Conservation (phyloP, 2,329 filamentous ascomycete species). For the Teratosphaeria zuluensis region DNA sequence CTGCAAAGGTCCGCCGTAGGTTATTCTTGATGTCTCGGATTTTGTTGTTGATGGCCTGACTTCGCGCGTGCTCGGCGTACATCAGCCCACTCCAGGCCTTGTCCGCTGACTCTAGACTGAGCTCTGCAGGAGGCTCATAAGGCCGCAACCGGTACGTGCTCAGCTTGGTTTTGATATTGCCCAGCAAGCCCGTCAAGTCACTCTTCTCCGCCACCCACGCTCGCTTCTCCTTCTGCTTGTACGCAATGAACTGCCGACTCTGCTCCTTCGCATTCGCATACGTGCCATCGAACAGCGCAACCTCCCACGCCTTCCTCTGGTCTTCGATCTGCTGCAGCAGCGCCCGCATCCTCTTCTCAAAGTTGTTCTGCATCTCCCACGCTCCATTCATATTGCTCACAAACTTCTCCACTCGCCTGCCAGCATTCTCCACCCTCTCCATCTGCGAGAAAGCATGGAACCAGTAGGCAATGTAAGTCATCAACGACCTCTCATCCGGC, state of each 20-base stretch:
- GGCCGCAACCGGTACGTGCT: slow-evolving; percentile 86
- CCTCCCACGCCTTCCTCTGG: slow-evolving; percentile 68
- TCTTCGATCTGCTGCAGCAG: slow-evolving; percentile 64
- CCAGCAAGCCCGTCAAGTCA: slow-evolving; percentile 81
- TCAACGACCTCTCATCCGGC: slow-evolving; percentile 90
- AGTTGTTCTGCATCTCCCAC: slow-evolving; percentile 98
- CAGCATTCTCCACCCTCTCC: slow-evolving; percentile 96
- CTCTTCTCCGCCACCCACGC: slow-evolving; percentile 98
- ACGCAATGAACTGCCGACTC: slow-evolving; percentile 68
- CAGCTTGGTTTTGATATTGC: slow-evolving; percentile 98
- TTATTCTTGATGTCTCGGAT: slow-evolving; percentile 98
- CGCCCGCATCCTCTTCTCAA: slow-evolving; percentile 80
- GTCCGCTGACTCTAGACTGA: slow-evolving; percentile 75
- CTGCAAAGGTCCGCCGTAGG: slow-evolving; percentile 82
- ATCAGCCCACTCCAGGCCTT: slow-evolving; percentile 71
- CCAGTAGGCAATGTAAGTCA: slow-evolving; percentile 99
- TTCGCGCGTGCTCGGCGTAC: slow-evolving; percentile 74
- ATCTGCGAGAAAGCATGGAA: slow-evolving; percentile 99
- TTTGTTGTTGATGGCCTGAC: slow-evolving; percentile 93
- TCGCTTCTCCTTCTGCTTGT: slow-evolving; percentile 84
- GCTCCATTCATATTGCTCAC: slow-evolving; percentile 98
- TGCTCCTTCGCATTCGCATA: slow-evolving; percentile 89
- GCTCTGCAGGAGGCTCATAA: slow-evolving; percentile 78
- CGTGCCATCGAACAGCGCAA: slow-evolving; percentile 76
- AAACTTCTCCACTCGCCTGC: slow-evolving; percentile 93